Base-by-base conservation (phyloP, 2,329 filamentous ascomycete genomes). In the Coleophoma cylindrospora region DNA sequence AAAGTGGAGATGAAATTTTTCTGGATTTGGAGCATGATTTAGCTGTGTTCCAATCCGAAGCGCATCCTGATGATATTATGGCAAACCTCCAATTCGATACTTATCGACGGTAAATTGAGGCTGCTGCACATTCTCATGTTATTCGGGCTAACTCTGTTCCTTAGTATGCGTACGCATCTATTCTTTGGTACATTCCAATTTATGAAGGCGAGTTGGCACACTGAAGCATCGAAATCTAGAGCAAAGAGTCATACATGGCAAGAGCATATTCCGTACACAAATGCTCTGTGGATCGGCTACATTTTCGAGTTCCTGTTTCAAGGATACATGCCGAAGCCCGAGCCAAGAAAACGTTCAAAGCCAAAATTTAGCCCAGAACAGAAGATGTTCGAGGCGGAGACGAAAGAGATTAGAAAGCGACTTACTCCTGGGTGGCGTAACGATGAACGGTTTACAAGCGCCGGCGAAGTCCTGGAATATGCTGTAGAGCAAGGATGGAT, bases 221-320 rank as follows among this genome's bases (percentile, higher is more conserved):
- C 49, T 13, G 50, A 51, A 8, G 22, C 40, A 14, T 49, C 46
- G n/a, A 37, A 34, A 14, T 14, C 32, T 22, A 34, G 38, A 6
- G 50, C 38, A 17, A 51, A 51, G 36, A 41, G 47, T 13, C 54
- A 50, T 3, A 69, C 71, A 2, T 86, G 82, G 82, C 64, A 69
- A 5, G 70, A 66, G 1, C 75, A 78, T 55, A 72, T 72, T 27
- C 80, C 82, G 1, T 85, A 84, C 62, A 83, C 79, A 4, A 86
- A 86, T 54, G 79, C 84, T 1, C 67, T 86, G 15, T 86, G 82
- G 82, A 70, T 86, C 40, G 77, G 79, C 3, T 85, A 84, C 54
- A 67, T 83, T 5, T 83, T 83, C 57, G 67, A 71, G 34, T 83
- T 81, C 62, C 54, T 62, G 64, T 83, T 50, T 58, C 69, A 3